Conservation (phyloP, 1,284 basidiomycete genomes). For the Ustilago sp. region DNA sequence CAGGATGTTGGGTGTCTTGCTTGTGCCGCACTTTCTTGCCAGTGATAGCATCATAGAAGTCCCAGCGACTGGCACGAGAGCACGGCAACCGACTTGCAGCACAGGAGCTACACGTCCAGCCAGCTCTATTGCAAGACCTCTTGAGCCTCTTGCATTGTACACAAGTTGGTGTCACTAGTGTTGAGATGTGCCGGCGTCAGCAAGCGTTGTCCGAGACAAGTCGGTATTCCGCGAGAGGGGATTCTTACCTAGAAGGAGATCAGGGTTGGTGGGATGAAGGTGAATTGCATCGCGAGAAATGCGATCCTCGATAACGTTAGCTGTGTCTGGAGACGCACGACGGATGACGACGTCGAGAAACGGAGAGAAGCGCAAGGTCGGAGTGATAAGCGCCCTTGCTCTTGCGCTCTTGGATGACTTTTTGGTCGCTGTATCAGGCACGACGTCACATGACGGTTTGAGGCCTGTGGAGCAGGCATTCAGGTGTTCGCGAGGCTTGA, state of each 20-base stretch:
- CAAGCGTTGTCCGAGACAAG: not conserved
- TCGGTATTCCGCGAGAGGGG: no score
- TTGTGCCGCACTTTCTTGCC: not conserved
- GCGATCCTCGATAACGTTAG: not conserved
- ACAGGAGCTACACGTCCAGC: slow-evolving; percentile 1
- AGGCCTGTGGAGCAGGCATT: not conserved
- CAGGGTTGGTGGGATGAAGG: slow-evolving; percentile 5
- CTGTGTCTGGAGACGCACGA: slow-evolving; percentile 1
- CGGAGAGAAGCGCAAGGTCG: not conserved
- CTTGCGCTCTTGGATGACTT: not conserved
- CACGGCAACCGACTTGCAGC: not conserved
- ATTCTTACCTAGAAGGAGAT: slow-evolving; percentile 18
- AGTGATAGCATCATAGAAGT: slow-evolving; percentile 4
- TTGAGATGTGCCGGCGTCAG: not conserved
- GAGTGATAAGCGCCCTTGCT: not conserved
- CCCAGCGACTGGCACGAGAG: not conserved
- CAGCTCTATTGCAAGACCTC: slow-evolving; percentile 9
- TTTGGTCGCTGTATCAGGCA: not conserved
- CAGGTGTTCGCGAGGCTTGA: not conserved
- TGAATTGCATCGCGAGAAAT: slow-evolving; percentile 7
- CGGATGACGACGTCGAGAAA: slow-evolving; percentile 12
- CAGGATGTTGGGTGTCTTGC: not conserved
- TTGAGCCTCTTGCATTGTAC: not conserved
- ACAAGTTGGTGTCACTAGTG: slow-evolving; percentile 11
- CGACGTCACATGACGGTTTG: not conserved